phyloP scores from a whole-genome alignment of 495 filamentous ascomycete species.

The Collariella sp. region DNA sequence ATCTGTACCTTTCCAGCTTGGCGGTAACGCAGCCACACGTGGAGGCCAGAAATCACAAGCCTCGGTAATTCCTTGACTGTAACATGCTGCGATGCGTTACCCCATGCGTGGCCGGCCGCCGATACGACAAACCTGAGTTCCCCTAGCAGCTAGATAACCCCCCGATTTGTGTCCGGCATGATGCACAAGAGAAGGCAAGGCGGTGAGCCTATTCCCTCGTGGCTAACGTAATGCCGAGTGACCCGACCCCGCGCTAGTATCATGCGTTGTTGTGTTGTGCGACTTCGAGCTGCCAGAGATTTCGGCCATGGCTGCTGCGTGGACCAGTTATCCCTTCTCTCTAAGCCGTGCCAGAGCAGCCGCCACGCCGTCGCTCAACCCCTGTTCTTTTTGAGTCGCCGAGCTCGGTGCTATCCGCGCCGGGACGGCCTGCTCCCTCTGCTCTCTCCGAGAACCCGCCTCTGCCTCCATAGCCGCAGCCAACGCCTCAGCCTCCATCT shows the following conservation, averaged over 20 bases:
- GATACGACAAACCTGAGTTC: not conserved
- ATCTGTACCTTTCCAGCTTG: not conserved
- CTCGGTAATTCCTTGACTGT: not conserved
- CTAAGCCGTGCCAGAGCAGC: conserved; percentile 46
- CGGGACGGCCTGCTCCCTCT: not conserved
- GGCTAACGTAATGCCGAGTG: not conserved
- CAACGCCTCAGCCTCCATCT: conserved; percentile 42
- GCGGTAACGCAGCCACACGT: not conserved
- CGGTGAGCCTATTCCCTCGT: not conserved
- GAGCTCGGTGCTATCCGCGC: not conserved
- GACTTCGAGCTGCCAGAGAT: not conserved
- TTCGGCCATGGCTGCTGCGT: not conserved
- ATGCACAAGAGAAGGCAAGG: not conserved
- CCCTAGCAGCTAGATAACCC: not conserved
- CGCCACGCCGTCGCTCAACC: conserved; percentile 45
- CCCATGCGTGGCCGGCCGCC: not conserved
- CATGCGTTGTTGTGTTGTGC: conserved; percentile 1
- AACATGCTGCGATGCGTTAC: not conserved
- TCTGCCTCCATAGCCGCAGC: conserved; percentile 36
- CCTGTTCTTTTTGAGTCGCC: conserved; percentile 22
- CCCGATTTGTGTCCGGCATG: not conserved
- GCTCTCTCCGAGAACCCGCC: conserved; percentile 12
- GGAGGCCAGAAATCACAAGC: not conserved
- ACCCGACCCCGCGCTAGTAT: not conserved
- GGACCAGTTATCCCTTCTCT: conserved; percentile 30